Conservation (phyloP, 495 filamentous ascomycete species). For the Aspergillus ellipticus region DNA sequence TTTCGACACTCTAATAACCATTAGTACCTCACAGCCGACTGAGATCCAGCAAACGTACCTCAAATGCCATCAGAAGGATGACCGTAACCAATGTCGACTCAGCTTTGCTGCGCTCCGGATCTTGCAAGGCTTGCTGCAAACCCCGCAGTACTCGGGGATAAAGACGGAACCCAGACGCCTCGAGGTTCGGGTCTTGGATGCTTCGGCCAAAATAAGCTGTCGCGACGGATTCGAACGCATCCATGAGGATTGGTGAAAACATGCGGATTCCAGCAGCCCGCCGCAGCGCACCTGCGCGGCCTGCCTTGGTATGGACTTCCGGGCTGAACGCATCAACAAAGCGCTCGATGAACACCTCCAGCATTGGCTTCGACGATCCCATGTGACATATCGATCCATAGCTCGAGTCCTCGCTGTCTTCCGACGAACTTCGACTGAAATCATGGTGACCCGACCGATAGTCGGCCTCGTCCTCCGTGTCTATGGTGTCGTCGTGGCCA, state of each 20-base stretch:
- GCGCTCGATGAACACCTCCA: constrained; percentile 42
- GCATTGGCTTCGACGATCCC: constrained; percentile 23
- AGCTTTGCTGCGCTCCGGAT: constrained; percentile 40
- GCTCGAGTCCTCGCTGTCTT: constrained; percentile 24
- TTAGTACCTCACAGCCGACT: constrained; percentile 12
- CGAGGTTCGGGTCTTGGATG: constrained; percentile 35
- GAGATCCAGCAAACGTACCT: constrained; percentile 18
- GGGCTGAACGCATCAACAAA: constrained; percentile 47
- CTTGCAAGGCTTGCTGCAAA: constrained; percentile 38
- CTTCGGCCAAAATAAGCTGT: constrained; percentile 42
- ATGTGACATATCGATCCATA: constrained; percentile 24
- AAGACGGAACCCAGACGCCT: constrained; percentile 34
- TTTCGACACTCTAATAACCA: constrained; percentile 35
- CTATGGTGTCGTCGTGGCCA: constrained; percentile 14
- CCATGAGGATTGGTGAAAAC: constrained; percentile 40
- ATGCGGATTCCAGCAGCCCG: constrained; percentile 42
- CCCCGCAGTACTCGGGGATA: constrained; percentile 39
- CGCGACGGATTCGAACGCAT: constrained; percentile 41
- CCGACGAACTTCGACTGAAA: constrained; percentile 11
- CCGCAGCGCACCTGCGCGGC: constrained; percentile 39
- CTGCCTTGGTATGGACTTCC: constrained; percentile 36
- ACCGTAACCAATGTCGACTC: constrained; percentile 44
- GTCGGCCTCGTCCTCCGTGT: constrained; percentile 15
- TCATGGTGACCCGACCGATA: constrained; percentile 2
- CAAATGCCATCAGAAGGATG: constrained; percentile 42